These are phyloP conservation scores for Rhodofomes roseus DNA, from an alignment of 1,284 basidiomycete species.

Conservation along the genomic window DNA sequence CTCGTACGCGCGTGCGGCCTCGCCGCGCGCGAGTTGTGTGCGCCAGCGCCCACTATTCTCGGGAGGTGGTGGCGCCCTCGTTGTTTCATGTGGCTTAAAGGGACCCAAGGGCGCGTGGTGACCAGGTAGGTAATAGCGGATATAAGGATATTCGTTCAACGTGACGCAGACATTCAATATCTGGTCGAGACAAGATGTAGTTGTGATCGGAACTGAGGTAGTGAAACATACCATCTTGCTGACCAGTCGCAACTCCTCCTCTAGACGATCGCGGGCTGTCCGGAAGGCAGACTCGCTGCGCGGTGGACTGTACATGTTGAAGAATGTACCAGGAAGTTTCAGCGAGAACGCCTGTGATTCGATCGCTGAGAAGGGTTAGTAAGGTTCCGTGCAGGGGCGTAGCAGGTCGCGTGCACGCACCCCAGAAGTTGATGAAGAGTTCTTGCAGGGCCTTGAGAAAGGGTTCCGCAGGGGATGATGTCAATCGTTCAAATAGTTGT, in stretches of 20 bases:
- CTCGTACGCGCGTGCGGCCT: slow-evolving; percentile 62
- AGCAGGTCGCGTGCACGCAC: slow-evolving; percentile 46
- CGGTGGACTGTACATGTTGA: slow-evolving; percentile 82
- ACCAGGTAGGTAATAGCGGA: slow-evolving; percentile 89
- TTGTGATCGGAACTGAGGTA: background rate
- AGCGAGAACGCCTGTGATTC: slow-evolving; percentile 85
- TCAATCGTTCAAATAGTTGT: slow-evolving; percentile 69
- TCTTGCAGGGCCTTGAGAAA: slow-evolving; percentile 74
- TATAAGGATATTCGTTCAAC: slow-evolving; percentile 90
- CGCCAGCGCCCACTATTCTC: slow-evolving; percentile 66
- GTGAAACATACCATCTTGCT: slow-evolving; percentile 56
- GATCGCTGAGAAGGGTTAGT: slow-evolving; percentile 45
- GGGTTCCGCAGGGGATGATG: slow-evolving; percentile 67
- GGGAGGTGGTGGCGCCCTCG: slow-evolving; percentile 56
- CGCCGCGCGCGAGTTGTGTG: slow-evolving; percentile 68
- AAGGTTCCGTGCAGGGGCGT: too few relatives aligned
- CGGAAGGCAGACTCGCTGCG: slow-evolving; percentile 60
- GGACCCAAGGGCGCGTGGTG: slow-evolving; percentile 87
- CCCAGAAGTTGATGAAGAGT: slow-evolving; percentile 87
- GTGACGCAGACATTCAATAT: slow-evolving; percentile 90
- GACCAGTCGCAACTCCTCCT: slow-evolving; percentile 80
- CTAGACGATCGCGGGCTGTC: slow-evolving; percentile 62
- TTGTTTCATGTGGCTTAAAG: slow-evolving; percentile 61
- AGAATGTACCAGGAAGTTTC: slow-evolving; percentile 76
- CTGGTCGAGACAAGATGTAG: slow-evolving; percentile 36